Percentiles rank a stretch among this genome's conserved stretches.
These are phyloP conservation scores for Hanseniaspora lindneri DNA, from an alignment of 805 yeast species.

Conservation along the genomic window DNA sequence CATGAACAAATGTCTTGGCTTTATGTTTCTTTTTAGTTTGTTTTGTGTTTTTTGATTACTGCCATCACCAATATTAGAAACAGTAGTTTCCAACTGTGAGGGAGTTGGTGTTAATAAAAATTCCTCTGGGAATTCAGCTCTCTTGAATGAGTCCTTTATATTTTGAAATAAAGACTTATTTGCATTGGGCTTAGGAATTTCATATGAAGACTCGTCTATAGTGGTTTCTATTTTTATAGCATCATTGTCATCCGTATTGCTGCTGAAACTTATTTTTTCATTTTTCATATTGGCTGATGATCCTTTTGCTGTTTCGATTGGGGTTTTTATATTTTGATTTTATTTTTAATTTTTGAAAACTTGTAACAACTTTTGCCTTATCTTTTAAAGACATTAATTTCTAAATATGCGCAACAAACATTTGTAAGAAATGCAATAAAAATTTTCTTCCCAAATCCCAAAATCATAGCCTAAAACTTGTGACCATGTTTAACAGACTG, in stretches of 20 bases:
- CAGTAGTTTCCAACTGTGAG: conserved; percentile 24
- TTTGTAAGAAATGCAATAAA: too few relatives aligned
- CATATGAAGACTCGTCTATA: neutral
- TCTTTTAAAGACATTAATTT: too few relatives aligned
- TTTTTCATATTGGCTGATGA: neutral
- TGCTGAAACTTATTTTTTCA: neutral
- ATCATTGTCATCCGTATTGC: neutral
- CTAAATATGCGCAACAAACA: too few relatives aligned
- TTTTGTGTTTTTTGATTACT: conserved; percentile 6
- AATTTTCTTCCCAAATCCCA: too few relatives aligned
- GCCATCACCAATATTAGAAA: neutral
- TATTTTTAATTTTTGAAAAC: too few relatives aligned
- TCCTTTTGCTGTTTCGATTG: too few relatives aligned
- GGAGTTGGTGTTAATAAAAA: neutral
- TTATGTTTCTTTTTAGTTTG: conserved; percentile 28
- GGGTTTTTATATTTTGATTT: neutral
- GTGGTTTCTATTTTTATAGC: neutral
- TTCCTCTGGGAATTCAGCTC: neutral
- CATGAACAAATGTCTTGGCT: conserved; percentile 47
- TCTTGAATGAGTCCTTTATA: conserved; percentile 13
- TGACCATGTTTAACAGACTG: too few relatives aligned
- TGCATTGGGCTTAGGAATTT: neutral
- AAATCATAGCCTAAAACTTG: too few relatives aligned
- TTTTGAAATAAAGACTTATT: neutral
- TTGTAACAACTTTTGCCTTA: too few relatives aligned